Percentiles rank a stretch among this genome's conserved stretches.
These are phyloP conservation scores for Macroventuria anomochaeta DNA, from an alignment of 2,329 filamentous ascomycete species.

Conservation along the genomic window DNA sequence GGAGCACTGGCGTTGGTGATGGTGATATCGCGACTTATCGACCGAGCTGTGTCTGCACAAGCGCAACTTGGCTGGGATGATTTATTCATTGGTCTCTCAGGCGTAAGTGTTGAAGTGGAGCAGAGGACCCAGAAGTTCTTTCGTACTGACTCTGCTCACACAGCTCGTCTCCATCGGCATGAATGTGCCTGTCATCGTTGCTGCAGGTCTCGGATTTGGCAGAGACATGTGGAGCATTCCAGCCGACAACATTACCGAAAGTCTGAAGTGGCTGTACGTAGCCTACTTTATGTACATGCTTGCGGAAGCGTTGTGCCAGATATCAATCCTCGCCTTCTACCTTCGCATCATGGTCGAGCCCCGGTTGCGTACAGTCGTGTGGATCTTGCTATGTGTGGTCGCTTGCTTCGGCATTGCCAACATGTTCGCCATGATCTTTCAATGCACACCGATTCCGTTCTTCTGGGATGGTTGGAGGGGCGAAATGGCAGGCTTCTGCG, in stretches of 20 bases:
- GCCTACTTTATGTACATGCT: constrained; percentile 42
- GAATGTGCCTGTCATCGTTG: constrained; percentile 37
- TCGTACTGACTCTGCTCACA: constrained; percentile 1
- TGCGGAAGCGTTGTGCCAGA: constrained; percentile 36
- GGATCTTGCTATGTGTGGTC: constrained; percentile 30
- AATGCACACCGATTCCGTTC: constrained; percentile 48
- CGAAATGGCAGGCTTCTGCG: constrained; percentile 40
- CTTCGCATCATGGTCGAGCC: constrained; percentile 38
- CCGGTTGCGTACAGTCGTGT: constrained; percentile 24
- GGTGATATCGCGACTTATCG: constrained; percentile 35
- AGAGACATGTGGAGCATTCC: constrained; percentile 41
- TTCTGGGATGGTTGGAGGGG: constrained; percentile 53
- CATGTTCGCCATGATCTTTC: constrained; percentile 40
- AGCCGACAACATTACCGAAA: constrained; percentile 35
- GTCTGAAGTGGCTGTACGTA: constrained; percentile 39
- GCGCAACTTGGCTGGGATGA: constrained; percentile 41
- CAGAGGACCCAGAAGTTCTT: neutral
- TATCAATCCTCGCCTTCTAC: constrained; percentile 43
- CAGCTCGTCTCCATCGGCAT: constrained; percentile 34
- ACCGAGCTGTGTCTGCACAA: constrained; percentile 31
- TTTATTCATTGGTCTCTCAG: constrained; percentile 37
- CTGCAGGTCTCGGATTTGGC: constrained; percentile 36
- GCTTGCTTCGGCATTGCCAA: constrained; percentile 35
- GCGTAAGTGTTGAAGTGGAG: constrained; percentile 23
- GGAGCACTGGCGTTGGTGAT: constrained; percentile 35